Percentiles rank a stretch among this genome's conserved stretches.
These are phyloP conservation scores for Mycosphaerella sp. DNA, from an alignment of 2,329 filamentous ascomycete genomes.

Conservation along the genomic window DNA sequence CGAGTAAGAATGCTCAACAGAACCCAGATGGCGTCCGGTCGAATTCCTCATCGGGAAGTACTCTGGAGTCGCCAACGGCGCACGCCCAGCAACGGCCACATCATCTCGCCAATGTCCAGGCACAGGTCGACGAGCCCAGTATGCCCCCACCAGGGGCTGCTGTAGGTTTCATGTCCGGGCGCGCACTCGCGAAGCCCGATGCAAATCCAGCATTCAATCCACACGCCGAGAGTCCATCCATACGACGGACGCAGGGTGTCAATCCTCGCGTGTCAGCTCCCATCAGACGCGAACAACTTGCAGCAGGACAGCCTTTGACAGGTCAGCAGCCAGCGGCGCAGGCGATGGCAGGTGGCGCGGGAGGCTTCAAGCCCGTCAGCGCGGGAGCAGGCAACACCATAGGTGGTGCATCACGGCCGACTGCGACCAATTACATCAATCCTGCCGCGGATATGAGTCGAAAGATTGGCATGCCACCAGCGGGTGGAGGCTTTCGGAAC, in stretches of 20 bases:
- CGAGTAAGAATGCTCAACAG: slow-evolving; percentile 11
- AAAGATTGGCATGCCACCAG: slow-evolving; percentile 44
- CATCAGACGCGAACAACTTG: slow-evolving; percentile 42
- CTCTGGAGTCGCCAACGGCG: slow-evolving; percentile 24
- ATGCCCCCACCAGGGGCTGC: slow-evolving; percentile 31
- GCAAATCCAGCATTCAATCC: slow-evolving; percentile 41
- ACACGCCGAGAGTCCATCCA: slow-evolving; percentile 58
- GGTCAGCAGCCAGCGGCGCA: slow-evolving; percentile 1
- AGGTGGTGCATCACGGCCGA: slow-evolving; percentile 16
- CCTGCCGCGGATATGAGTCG: slow-evolving; percentile 43
- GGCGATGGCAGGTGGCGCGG: slow-evolving; percentile 2
- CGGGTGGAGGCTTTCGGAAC: slow-evolving; percentile 36
- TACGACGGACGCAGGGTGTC: slow-evolving; percentile 80
- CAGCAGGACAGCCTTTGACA: slow-evolving; percentile 6
- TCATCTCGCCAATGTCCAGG: slow-evolving; percentile 3
- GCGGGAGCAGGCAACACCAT: slow-evolving; percentile 11
- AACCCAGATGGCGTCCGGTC: slow-evolving; percentile 25
- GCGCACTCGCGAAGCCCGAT: slow-evolving; percentile 34
- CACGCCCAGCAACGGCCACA: slow-evolving; percentile 24
- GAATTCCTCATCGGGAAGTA: slow-evolving; percentile 29
- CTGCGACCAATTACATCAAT: slow-evolving; percentile 42
- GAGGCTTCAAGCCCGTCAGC: slow-evolving; percentile 9
- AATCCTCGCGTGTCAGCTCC: slow-evolving; percentile 75
- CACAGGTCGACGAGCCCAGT: slow-evolving; percentile 15
- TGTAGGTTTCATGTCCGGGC: slow-evolving; percentile 43